A percentile compares a stretch with the other conserved stretches of the same genome.
These are phyloP conservation scores for Acidiella bohemica DNA, from an alignment of 495 filamentous ascomycete species.

Conservation along the genomic window DNA sequence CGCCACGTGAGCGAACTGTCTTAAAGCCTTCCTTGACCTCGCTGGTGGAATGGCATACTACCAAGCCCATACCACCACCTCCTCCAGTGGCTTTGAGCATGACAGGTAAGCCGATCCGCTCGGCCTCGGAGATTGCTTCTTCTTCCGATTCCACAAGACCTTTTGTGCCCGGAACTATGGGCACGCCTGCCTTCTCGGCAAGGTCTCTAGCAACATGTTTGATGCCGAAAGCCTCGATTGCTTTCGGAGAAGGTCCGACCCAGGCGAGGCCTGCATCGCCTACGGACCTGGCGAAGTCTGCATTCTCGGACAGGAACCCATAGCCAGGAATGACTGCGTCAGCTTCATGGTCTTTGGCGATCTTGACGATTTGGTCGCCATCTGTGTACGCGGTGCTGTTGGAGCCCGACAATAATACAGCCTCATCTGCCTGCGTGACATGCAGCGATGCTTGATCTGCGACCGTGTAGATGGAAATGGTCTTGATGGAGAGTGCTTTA, in stretches of 20 bases:
- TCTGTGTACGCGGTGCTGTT: conserved; percentile 37
- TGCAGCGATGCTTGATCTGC: conserved; percentile 43
- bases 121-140: conserved; percentile 32
- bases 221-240: conserved; percentile 42
- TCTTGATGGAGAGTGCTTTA: conserved; percentile 30
- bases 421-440: conserved; percentile 39
- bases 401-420: conserved; percentile 35
- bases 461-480: conserved; percentile 42
- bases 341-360: conserved; percentile 31
- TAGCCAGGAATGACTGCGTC: conserved; percentile 45
- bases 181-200: conserved; percentile 38
- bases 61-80: conserved; percentile 45
- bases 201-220: conserved; percentile 44
- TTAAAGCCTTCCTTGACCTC: conserved; percentile 24
- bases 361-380: conserved; percentile 36
- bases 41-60: conserved; percentile 20
- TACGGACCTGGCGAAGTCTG: conserved; percentile 39
- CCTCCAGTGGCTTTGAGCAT: conserved; percentile 48
- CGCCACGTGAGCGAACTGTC: conserved; percentile 22
- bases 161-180: conserved; percentile 40
- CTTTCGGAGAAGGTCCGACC: conserved; percentile 39
- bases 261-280: conserved; percentile 39
- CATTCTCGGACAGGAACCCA: conserved; percentile 48
- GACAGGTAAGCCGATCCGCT: conserved; percentile 39
- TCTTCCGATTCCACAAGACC: conserved; percentile 36